Base-by-base conservation (phyloP, 2,329 filamentous ascomycete genomes). In the Aspergillus ustus region DNA sequence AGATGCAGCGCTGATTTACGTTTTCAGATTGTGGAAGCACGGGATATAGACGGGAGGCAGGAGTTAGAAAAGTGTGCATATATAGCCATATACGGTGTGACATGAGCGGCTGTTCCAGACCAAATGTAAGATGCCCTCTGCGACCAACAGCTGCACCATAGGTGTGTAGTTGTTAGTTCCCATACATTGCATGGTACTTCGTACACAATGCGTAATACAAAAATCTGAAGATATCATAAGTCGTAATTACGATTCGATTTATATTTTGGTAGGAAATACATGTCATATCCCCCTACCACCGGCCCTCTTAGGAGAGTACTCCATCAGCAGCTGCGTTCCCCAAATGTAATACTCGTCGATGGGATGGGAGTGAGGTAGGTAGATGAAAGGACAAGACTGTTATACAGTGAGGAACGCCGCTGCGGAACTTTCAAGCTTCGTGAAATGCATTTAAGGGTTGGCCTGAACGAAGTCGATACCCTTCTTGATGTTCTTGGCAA, bases 401-500 rank as follows among this genome's bases (percentile, higher is more conserved):
- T 71, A 71, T 72, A 73, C 69, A 73, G 48, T 63, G 68, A 69
- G 60, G 64, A 68, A 62, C 45, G 63, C 45, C 64, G 64, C 62
- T 64, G 61, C 64, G 62, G 62, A 61, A 52, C 17, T 46, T 59
- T 62, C 40, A 54, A 55, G 48, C 13, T 40, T 40, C 19, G 50
- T 67, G 63, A 59, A 63, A 59, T 19, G 25, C 54, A 70, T 75
- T 75, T 79, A 81, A 75, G 80, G 79, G 77, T 82, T 89, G 76
- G 81, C 78, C 79, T 86, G 84, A 73, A 84, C 86, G 75, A 87
- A 89, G 74, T 88, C 82, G 75, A 88, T 52, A 60, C 78, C 78
- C 91, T 97, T 98, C 81, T 89, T 84, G 79, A 98, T 97, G 89
- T 98, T 97, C 87, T 83, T 79, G 76, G 81, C 82, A 61, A 83